Evolutionary conservation across 176 grass and related monocot species (phyloP), one percentile per base, ranked within the genome.

Genomic region (Themeda triandra): DNA sequence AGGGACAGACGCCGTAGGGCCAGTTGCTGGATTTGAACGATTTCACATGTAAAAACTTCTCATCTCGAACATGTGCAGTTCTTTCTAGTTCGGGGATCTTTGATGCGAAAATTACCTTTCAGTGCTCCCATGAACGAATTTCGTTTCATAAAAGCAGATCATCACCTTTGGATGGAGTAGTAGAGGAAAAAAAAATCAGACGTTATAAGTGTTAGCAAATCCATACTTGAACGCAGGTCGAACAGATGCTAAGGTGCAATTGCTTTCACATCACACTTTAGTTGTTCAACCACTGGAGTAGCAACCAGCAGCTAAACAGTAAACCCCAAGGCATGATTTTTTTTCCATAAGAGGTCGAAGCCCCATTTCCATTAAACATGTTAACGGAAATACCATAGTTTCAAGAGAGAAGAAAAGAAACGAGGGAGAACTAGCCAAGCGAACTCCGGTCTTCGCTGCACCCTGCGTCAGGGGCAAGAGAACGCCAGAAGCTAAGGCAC

Each of bases 1-100:
- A 78, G 36, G 74, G 71, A 88, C 24, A 37, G 56, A n/a, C 32
- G 84, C n/a, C 59, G 21, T 6, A 36, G 62, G 13, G 82, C 28
- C 44, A 80, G 31, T n/a, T 86, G 83, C 39, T 91, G 88, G 88
- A 75, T 89, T 39, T 83, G 46, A 71, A 15, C 49, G 45, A 45
- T 45, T 8, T 45, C 42, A 41, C 14, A 48, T 48, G 45, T 48
- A 17, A 48, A 48, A 48, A 17, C 8, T 14, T 65, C 28, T 58
- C 23, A 11, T 58, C 23, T 58, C 54, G 21, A 21, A 24, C 54
- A n/a, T n/a, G 54, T 4, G 6, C 53, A n/a, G 21, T 35, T 35
- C 33, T 35, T 58, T 58, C 54, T 58, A n/a, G 21, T 11, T 58
- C 21, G 54, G 54, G 21, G n/a, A 3, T 18, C 15, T 49, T 8